These are phyloP conservation scores for Sanghuangporus weigelae DNA, from an alignment of 1,284 basidiomycete genomes.

Conservation along the genomic window DNA sequence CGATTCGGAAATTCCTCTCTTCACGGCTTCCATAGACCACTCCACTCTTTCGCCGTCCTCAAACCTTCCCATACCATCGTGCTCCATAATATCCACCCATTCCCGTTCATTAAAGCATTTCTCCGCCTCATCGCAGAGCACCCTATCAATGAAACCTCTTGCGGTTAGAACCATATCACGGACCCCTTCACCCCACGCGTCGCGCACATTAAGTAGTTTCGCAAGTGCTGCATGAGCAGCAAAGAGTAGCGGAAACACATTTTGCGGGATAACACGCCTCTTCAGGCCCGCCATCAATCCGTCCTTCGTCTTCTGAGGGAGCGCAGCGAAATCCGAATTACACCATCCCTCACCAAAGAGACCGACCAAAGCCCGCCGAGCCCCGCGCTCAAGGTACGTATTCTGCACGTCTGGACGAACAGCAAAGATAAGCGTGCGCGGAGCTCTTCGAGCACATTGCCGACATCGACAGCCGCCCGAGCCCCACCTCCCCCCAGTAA, in stretches of 20 bases:
- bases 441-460: slow-evolving; percentile 72
- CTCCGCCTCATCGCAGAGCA: slow-evolving; percentile 54
- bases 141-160: slow-evolving; percentile 54
- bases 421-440: slow-evolving; percentile 79
- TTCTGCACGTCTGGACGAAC: slow-evolving; percentile 72
- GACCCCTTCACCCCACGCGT: slow-evolving; percentile 63
- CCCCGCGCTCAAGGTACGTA: slow-evolving; percentile 60
- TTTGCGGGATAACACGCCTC: slow-evolving; percentile 57
- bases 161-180: slow-evolving; percentile 59
- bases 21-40: slow-evolving; percentile 60
- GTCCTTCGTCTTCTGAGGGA: slow-evolving; percentile 64
- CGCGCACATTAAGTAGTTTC: slow-evolving; percentile 48
- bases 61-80: slow-evolving; percentile 58
- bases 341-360: slow-evolving; percentile 87
- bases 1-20: slow-evolving; percentile 51
- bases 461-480: slow-evolving; percentile 76
- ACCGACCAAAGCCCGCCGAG: slow-evolving; percentile 68
- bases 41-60: slow-evolving; percentile 71
- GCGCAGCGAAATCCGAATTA: slow-evolving; percentile 66
- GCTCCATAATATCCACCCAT: slow-evolving; percentile 67
- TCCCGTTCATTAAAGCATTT: slow-evolving; percentile 63
- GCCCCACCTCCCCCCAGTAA: slow-evolving; percentile 70
- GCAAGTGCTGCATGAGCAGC: slow-evolving; percentile 60
- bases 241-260: slow-evolving; percentile 62
- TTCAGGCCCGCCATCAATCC: slow-evolving; percentile 64